Evolutionary conservation across 1,284 basidiomycete genomes (phyloP).

Genomic region (Irpex sp.): DNA sequence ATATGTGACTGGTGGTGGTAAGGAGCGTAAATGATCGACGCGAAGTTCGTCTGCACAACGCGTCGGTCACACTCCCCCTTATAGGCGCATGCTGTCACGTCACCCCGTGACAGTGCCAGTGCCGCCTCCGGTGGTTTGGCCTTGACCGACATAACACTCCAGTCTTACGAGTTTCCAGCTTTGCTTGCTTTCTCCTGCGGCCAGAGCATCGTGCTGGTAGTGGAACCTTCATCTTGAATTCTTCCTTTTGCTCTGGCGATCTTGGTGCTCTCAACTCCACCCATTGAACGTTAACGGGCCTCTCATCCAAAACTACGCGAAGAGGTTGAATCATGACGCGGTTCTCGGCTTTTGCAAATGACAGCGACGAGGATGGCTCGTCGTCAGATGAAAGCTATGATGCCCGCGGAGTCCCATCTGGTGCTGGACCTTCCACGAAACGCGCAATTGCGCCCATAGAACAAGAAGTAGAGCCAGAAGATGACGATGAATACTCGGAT

Average conservation of each 20-base stretch:
- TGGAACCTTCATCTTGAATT: too few species aligned
- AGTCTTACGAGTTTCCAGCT: too few species aligned
- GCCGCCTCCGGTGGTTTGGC: not conserved
- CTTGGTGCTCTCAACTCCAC: not conserved
- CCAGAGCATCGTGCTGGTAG: too few species aligned
- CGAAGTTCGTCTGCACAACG: not conserved
- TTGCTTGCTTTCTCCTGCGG: too few species aligned
- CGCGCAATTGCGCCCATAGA: not conserved
- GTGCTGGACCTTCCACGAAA: conserved; percentile 7
- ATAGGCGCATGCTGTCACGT: not conserved
- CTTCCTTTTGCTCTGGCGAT: not conserved
- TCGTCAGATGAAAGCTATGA: not conserved
- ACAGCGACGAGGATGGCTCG: conserved; percentile 10
- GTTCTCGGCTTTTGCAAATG: conserved; percentile 12
- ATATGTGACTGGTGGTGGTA: too few species aligned
- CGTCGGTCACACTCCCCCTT: not conserved
- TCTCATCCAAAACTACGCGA: not conserved
- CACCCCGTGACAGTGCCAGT: not conserved
- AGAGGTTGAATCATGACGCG: conserved; percentile 11
- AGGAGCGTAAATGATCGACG: not conserved
- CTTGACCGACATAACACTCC: not conserved
- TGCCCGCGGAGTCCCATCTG: not conserved
- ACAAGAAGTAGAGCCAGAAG: conserved; percentile 1
- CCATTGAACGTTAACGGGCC: not conserved
- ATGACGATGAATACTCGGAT: conserved; percentile 13